Base-by-base conservation (phyloP, 2,329 filamentous ascomycete species). In the Herpotrichia juniperi region DNA sequence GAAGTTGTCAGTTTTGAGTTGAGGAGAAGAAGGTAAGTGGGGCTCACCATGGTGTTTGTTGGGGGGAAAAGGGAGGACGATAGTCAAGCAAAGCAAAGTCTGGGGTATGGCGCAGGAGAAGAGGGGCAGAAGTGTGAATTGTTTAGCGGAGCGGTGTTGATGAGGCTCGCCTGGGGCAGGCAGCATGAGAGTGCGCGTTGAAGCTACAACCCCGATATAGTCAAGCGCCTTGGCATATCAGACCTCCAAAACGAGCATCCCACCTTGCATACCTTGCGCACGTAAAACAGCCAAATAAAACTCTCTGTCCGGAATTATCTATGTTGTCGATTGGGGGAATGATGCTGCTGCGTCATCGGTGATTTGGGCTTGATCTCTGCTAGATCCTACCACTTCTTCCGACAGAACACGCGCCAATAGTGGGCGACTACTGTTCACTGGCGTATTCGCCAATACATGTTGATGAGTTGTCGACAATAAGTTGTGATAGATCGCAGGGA, bases 401-500 rank as follows among this genome's bases (percentile, higher is more conserved):
- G 57, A 53, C 57, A 46, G 48, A 42, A 58, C 48, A 50, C 62
- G 57, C 60, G 61, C 63, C 64, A 69, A 67, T 67, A 54, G 65
- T 61, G 55, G 51, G 51, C 50, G 45, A 51, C 51, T 54, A 50
- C 55, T 52, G 55, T 54, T 54, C 51, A 49, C 44, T 53, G 52
- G 62, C 59, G 61, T 60, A 58, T 63, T 60, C 57, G 62, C 63
- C 61, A 58, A 58, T 63, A 63, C 66, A 65, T 46, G 53, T 63
- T 71, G 70, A 72, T 73, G 70, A 71, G 69, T 70, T 73, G 70
- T 71, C 64, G 63, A 63, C 51, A 48, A 63, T 53, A 63, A 56
- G 64, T 62, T 64, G 62, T 59, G 56, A 57, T 58, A 57, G 51
- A 35, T 54, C 53, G 49, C 47, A 48, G 49, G 55, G 25, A 46